Conservation (phyloP, 1,139 yeast species). For the Kodamaea alishanica region DNA sequence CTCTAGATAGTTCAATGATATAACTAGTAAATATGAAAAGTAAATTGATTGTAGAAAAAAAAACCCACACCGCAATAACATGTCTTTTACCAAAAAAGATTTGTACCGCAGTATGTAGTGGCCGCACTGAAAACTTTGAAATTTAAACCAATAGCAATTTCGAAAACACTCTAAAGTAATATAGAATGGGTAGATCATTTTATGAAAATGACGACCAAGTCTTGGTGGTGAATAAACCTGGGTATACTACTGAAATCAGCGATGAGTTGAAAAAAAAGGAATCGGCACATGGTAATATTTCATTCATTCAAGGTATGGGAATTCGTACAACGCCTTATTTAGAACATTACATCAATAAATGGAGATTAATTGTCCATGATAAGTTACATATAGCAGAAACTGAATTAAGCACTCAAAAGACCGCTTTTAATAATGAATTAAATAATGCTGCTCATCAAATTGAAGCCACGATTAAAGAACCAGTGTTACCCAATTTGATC, state of each 20-base stretch:
- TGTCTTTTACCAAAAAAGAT: too few relatives aligned
- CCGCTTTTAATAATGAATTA: constrained; percentile 45
- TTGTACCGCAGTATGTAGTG: too few relatives aligned
- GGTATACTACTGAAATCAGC: constrained; percentile 37
- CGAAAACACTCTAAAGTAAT: constrained; percentile 1
- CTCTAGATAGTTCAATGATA: too few relatives aligned
- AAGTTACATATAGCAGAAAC: constrained; percentile 36
- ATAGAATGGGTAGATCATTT: constrained; percentile 38
- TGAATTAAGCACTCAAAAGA: constrained; percentile 41
- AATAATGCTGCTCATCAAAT: constrained; percentile 23
- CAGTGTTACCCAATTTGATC: constrained; percentile 51
- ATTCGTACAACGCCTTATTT: constrained; percentile 47
- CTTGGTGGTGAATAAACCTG: constrained; percentile 44
- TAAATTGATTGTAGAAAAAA: too few relatives aligned
- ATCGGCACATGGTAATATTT: constrained; percentile 37
- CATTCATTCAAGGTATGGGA: constrained; percentile 51
- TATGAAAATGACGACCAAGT: constrained; percentile 47
- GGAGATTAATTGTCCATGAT: constrained; percentile 37
- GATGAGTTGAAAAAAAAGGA: constrained; percentile 36
- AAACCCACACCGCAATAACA: too few relatives aligned
- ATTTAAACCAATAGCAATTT: too few relatives aligned
- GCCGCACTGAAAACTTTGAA: too few relatives aligned
- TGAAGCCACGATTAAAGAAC: constrained; percentile 33
- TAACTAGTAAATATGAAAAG: too few relatives aligned
- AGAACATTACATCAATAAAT: constrained; percentile 37